Conservation (phyloP, 352 stramenopile genomes). For the Blastocystis sp. region DNA sequence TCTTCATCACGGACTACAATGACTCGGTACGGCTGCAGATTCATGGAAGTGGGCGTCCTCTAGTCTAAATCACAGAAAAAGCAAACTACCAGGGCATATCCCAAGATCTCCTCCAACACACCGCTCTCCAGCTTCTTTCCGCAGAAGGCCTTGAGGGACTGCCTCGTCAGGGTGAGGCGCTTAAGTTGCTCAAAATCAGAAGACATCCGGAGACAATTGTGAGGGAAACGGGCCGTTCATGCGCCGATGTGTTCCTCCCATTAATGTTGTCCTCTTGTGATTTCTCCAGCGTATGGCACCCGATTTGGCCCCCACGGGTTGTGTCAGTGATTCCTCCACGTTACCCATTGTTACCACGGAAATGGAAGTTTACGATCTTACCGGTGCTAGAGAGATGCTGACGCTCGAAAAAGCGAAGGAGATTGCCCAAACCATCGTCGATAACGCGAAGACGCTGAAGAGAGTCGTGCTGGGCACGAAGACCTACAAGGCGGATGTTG, state of each 20-base stretch:
- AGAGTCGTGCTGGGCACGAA: slow-evolving; percentile 40
- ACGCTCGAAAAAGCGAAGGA: slow-evolving; percentile 45
- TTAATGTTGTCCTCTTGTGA: no score
- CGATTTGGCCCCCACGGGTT: no score
- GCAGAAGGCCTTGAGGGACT: neutral
- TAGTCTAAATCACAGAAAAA: neutral
- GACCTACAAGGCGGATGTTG: slow-evolving; percentile 53
- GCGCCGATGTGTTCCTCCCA: no score
- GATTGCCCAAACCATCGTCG: slow-evolving; percentile 9
- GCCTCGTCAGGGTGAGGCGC: neutral
- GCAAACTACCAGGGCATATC: slow-evolving; percentile 27
- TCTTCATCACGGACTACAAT: slow-evolving; percentile 45
- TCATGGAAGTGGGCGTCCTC: slow-evolving; percentile 55
- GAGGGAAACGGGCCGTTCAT: neutral
- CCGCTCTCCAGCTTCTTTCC: neutral
- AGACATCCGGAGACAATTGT: neutral
- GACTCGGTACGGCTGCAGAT: slow-evolving; percentile 50
- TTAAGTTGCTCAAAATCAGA: neutral
- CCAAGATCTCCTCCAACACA: slow-evolving; percentile 49
- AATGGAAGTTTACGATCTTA: slow-evolving; percentile 63
- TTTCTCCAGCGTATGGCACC: no score
- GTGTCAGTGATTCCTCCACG: no score
- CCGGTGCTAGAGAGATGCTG: slow-evolving; percentile 44
- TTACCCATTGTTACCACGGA: no score
- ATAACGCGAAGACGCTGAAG: slow-evolving; percentile 24